These are phyloP conservation scores for Peronospora destructor DNA, from an alignment of 352 stramenopile species.

Conservation along the genomic window DNA sequence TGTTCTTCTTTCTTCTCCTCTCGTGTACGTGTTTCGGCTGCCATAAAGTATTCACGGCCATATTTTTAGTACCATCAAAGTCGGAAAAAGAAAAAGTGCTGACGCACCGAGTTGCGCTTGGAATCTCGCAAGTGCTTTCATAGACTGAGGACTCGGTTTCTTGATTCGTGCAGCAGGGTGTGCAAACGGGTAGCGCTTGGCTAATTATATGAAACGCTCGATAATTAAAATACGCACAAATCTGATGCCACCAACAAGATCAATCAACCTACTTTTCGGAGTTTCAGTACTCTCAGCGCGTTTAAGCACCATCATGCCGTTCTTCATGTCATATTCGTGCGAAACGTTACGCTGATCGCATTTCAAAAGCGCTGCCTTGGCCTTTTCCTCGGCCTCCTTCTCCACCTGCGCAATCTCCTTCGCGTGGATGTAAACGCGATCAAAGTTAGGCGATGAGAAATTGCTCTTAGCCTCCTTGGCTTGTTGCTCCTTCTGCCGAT, in stretches of 20 bases:
- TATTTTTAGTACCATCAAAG: background rate
- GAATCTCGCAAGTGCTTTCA: constrained; percentile 48
- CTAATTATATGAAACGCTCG: constrained; percentile 6
- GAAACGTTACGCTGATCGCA: constrained; percentile 50
- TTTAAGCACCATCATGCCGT: constrained; percentile 48
- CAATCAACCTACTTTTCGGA: constrained; percentile 12
- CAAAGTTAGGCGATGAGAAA: constrained; percentile 42
- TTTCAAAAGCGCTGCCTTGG: constrained; percentile 43
- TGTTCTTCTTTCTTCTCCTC: constrained; percentile 25
- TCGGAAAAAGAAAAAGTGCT: background rate
- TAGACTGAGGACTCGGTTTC: constrained; percentile 33
- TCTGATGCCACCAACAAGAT: background rate
- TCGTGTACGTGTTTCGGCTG: constrained; percentile 30
- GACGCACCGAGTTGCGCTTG: constrained; percentile 48
- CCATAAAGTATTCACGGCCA: background rate
- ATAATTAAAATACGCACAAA: background rate
- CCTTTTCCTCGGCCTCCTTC: constrained; percentile 50
- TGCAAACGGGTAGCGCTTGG: constrained; percentile 58
- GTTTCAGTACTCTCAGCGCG: constrained; percentile 7
- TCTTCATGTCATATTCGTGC: constrained; percentile 58
- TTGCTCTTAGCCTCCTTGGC: constrained; percentile 44
- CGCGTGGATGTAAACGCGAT: constrained; percentile 45
- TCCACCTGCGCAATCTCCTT: constrained; percentile 45
- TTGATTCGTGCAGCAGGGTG: constrained; percentile 40
- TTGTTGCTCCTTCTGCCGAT: constrained; percentile 34